A percentile compares a stretch with the other conserved stretches of the same genome.
phyloP scores from a whole-genome alignment of 1,139 yeast species.

The Blastobotrys persicus region DNA sequence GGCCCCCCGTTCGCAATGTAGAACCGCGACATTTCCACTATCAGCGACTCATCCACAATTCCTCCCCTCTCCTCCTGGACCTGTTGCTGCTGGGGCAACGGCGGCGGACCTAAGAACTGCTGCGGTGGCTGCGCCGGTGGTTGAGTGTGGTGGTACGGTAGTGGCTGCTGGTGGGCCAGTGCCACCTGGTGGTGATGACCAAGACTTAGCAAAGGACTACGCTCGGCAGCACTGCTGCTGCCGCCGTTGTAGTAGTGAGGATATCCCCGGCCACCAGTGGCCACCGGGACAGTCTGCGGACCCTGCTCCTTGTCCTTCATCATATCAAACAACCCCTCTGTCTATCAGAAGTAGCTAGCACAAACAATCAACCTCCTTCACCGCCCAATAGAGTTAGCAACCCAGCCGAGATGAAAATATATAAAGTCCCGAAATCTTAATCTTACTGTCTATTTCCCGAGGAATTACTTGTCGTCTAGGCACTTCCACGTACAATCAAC shows the following conservation, averaged over 20 bases:
- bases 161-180: too few species aligned
- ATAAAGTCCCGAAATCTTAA: neutral
- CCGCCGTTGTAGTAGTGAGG: neutral
- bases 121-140: neutral
- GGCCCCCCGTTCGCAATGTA: slow-evolving; percentile 1
- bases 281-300: neutral
- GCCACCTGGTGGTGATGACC: neutral
- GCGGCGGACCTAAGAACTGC: too few species aligned
- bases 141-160: too few species aligned
- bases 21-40: slow-evolving; percentile 8
- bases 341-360: neutral
- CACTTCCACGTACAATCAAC: neutral
- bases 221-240: neutral
- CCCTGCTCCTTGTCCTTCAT: neutral
- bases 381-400: neutral
- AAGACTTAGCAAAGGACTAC: neutral
- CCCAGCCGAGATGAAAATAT: neutral
- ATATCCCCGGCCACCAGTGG: neutral
- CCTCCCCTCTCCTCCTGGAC: neutral
- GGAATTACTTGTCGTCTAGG: neutral
- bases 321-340: too few species aligned
- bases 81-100: neutral
- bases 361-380: neutral
- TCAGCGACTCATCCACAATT: neutral
- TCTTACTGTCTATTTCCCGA: neutral